phyloP scores from a whole-genome alignment of 2,329 filamentous ascomycete genomes.

The Pyrenophora teres region DNA sequence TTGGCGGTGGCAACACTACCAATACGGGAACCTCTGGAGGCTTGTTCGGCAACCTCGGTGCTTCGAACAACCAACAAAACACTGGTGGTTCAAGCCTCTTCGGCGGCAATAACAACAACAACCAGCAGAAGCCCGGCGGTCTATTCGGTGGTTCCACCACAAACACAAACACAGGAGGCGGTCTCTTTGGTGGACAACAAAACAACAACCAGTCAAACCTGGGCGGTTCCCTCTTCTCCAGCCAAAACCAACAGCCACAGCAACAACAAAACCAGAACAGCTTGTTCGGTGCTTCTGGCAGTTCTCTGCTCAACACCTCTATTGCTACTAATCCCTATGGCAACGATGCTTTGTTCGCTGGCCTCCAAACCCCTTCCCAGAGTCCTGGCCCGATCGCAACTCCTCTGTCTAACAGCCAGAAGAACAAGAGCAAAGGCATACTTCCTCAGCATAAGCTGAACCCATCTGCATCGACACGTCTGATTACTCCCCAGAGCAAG shows the following conservation, averaged over 20 bases:
- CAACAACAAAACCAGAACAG: conserved; percentile 48
- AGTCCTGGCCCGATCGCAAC: conserved; percentile 90
- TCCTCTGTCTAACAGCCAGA: conserved; percentile 76
- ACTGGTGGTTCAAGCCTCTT: conserved; percentile 44
- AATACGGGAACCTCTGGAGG: conserved; percentile 32
- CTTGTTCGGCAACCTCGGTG: conserved; percentile 42
- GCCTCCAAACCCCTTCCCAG: conserved; percentile 67
- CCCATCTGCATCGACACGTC: conserved; percentile 76
- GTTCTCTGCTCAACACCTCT: conserved; percentile 54
- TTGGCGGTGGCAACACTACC: conserved; percentile 32
- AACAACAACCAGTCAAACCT: conserved; percentile 47
- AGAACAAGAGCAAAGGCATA: conserved; percentile 77
- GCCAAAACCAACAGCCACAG: conserved; percentile 50
- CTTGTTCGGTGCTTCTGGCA: conserved; percentile 60
- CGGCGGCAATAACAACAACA: conserved; percentile 50
- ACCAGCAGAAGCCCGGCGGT: conserved; percentile 53
- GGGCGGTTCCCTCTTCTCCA: conserved; percentile 51
- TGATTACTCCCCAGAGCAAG: conserved; percentile 77
- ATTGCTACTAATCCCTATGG: conserved; percentile 85
- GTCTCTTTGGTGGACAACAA: conserved; percentile 54
- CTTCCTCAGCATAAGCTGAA: conserved; percentile 87
- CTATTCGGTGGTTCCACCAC: conserved; percentile 46
- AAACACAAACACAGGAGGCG: conserved; percentile 49
- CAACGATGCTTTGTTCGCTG: conserved; percentile 81
- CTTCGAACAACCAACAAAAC: conserved; percentile 41